These are phyloP conservation scores for Ophiocordyceps robertsii DNA, from an alignment of 2,329 filamentous ascomycete species.

Conservation along the genomic window DNA sequence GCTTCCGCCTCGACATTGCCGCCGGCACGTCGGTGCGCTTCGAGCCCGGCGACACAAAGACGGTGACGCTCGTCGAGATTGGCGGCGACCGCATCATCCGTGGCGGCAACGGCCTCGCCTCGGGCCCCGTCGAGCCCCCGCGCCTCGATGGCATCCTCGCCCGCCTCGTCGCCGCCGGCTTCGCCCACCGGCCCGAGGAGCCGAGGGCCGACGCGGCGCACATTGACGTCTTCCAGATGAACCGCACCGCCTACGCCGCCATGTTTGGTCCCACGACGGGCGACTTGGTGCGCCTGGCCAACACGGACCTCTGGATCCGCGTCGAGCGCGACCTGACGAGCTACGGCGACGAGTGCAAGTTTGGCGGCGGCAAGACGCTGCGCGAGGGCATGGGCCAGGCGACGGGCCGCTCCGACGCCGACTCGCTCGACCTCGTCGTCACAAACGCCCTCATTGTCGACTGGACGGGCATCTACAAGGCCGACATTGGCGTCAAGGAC, in stretches of 20 bases:
- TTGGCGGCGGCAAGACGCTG: conserved; percentile 87
- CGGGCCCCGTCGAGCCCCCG: conserved; percentile 53
- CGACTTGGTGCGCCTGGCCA: conserved; percentile 68
- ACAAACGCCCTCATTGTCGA: conserved; percentile 85
- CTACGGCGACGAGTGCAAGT: conserved; percentile 90
- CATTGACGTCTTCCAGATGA: conserved; percentile 55
- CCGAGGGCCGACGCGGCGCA: conserved; percentile 39
- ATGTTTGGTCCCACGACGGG: conserved; percentile 94
- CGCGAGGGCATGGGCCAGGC: conserved; percentile 95
- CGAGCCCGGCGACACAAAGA: conserved; percentile 85
- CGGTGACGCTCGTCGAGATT: conserved; percentile 81
- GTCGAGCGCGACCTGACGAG: conserved; percentile 75
- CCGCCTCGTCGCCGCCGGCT: conserved; percentile 57
- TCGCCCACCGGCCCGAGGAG: conserved; percentile 56
- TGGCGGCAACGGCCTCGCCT: conserved; percentile 71
- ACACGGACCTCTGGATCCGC: conserved; percentile 79
- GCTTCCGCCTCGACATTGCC: conserved; percentile 76
- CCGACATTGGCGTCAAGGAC: conserved; percentile 85
- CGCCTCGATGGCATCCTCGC: conserved; percentile 53
- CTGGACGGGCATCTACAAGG: conserved; percentile 89
- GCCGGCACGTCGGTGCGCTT: conserved; percentile 88
- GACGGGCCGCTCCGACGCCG: conserved; percentile 56
- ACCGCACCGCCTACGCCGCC: conserved; percentile 61
- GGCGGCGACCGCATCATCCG: conserved; percentile 66
- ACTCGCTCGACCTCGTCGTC: conserved; percentile 72